These are phyloP conservation scores for Wallacemonas rigidus DNA, from an alignment of 208 protist genomes.

Conservation along the genomic window DNA sequence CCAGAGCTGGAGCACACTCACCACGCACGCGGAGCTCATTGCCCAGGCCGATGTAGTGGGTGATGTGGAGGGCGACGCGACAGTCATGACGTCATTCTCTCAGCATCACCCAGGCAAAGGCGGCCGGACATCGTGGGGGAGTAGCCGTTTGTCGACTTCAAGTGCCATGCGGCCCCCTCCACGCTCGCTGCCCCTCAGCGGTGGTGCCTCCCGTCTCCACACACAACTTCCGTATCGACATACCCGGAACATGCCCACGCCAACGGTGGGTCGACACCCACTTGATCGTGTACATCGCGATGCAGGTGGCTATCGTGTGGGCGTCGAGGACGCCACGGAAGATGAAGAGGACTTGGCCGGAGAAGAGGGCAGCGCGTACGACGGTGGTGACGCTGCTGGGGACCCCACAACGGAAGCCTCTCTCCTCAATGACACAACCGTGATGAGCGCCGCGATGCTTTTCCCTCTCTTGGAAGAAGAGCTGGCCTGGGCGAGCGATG, in stretches of 20 bases:
- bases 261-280: no score
- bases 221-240: slow-evolving; percentile 13
- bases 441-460: background rate
- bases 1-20: slow-evolving; percentile 10
- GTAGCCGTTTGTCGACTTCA: background rate
- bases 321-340: background rate
- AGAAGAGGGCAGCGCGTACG: background rate
- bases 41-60: no score
- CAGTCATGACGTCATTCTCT: slow-evolving; percentile 10
- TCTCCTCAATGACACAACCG: background rate
- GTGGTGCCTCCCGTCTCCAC: slow-evolving; percentile 9
- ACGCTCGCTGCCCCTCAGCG: background rate
- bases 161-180: background rate
- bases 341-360: background rate
- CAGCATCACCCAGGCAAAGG: background rate
- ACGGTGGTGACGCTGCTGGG: background rate
- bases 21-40: background rate
- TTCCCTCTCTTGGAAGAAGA: slow-evolving; percentile 26
- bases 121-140: background rate
- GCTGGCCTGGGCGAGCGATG: slow-evolving; percentile 64
- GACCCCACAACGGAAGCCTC: background rate
- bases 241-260: background rate
- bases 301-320: background rate
- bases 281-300: no score
- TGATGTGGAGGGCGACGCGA: background rate